Base-by-base conservation (phyloP, 1,284 basidiomycete genomes). In the Fomitopsis pinicola region DNA sequence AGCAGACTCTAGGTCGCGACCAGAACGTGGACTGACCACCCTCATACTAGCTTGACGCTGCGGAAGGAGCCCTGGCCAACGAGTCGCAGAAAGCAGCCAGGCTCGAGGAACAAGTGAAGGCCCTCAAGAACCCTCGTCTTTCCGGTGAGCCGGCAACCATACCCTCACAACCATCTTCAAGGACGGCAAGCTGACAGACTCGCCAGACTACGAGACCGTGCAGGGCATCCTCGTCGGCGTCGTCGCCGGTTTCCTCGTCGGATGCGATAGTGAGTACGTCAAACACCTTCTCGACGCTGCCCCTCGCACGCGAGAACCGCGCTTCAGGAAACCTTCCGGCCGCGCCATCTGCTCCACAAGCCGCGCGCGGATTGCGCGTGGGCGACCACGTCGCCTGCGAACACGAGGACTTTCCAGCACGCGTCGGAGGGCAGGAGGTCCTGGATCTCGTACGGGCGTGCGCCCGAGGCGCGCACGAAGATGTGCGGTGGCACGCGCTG, bases 381-480 rank as follows among this genome's bases (percentile, higher is more conserved):
- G 26, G 81, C 67, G 6, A 73, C 74, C 7, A 82, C 71, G 46
- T 62, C 57, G 9, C 91, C 91, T 0, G 81, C 75, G 71, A 92
- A 92, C 14, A 91, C 75, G 55, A 92, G 75, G 38, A 92, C 59
- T 67, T 91, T 88, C 80, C 90, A 92, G 19, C 87, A 84, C 10
- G 79, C 78, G 67, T 93, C 86, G 10, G 89, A 78, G 4, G 84
- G 86, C 45, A 90, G 74, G 45, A 89, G 71, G 65, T 91, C 87
- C 58, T 92, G 90, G 40, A 94, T 76, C 60, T 92, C 83, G 54
- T 83, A 74, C 1, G 86, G 85, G 36, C 82, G 80, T 1, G 75
- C 76, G 70, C 91, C 87, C 15, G 87, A 85, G 4, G 83, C 87
- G 48, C 87, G 83, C 35, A 90, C 73, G 56, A 92, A 75, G 17